phyloP scores from a whole-genome alignment of 2,329 filamentous ascomycete genomes.

The Cercospora nicotianae region DNA sequence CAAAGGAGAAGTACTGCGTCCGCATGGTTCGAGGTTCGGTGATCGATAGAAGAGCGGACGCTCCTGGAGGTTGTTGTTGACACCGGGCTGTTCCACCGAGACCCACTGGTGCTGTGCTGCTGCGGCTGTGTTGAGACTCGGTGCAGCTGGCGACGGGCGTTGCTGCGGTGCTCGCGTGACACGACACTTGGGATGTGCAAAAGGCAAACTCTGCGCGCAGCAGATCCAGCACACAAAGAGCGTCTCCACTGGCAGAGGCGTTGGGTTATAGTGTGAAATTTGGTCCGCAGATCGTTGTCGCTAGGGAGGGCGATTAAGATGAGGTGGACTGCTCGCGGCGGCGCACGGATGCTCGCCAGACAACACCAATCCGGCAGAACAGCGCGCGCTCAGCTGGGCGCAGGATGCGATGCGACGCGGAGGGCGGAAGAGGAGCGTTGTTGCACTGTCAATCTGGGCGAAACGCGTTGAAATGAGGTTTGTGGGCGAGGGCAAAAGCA shows the following conservation, averaged over 20 bases:
- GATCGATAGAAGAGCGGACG: slow-evolving; percentile 5
- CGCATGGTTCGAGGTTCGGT: slow-evolving; percentile 27
- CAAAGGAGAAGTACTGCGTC: slow-evolving; percentile 34
- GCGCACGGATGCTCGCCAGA: background rate
- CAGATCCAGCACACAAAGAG: background rate
- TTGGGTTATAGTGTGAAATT: background rate
- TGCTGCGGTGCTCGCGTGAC: slow-evolving; percentile 11
- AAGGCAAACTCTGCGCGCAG: background rate
- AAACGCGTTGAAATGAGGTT: background rate
- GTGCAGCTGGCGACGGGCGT: slow-evolving; percentile 5
- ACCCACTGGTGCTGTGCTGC: background rate
- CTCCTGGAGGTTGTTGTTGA: background rate
- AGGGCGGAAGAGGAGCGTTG: background rate
- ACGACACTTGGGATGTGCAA: background rate
- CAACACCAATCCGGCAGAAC: background rate
- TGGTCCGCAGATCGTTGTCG: slow-evolving; percentile 1
- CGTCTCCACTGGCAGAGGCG: background rate
- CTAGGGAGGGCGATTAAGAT: slow-evolving; percentile 6
- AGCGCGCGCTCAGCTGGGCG: background rate
- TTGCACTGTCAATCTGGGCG: background rate
- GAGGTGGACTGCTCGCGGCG: background rate
- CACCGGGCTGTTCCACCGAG: background rate
- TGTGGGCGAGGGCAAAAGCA: background rate
- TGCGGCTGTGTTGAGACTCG: slow-evolving; percentile 4
- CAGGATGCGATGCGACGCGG: background rate